Base-by-base conservation (phyloP, 2,329 filamentous ascomycete genomes). In the Karstenula rhodostoma region DNA sequence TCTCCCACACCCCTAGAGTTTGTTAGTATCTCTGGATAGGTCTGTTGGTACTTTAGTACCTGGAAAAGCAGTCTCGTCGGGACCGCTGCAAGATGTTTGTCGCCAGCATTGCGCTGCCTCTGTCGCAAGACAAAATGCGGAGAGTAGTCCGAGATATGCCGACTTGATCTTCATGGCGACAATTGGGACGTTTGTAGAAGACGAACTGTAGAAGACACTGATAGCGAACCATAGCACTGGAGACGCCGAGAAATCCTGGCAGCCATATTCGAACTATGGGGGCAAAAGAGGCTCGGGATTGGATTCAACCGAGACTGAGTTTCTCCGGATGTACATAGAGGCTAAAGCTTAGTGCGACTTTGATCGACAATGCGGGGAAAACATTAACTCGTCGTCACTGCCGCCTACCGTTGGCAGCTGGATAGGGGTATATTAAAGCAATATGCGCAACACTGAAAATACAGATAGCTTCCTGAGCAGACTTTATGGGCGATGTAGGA, bases 1-100 rank as follows among this genome's bases (percentile, higher is more conserved):
- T 72, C 33, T 89, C 83, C 87, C 87, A 89, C 17, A 75, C 73
- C 0, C 87, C 87, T 2, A 81, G 43, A 5, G 4, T 37, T 19
- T 2, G 23, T 57, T 13, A 57, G 48, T 12, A 12, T 35, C 23
- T 6, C 17, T 25, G 4, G 23, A 9, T 22, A 37, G n/a, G 23
- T 7, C 17, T n/a, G 6, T 32, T 25, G 2, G 19, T 50, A 23
- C 4, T n/a, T 0, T 15, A 27, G 29, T 47, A 63, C 66, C 66
- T 54, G 53, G 79, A 62, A 89, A 89, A 0, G 86, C 80, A 7
- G 83, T 71, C 6, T 81, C 72, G 10, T 71, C 69, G 3, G 85
- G 82, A 3, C 82, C 82, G 22, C 78, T 83, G 68, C 87, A 89
- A 22, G 79, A 71, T 1, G 83, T 84, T 56, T 86, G 72, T 60